phyloP scores from a whole-genome alignment of 495 filamentous ascomycete genomes.

The Pseudevernia furfuracea region DNA sequence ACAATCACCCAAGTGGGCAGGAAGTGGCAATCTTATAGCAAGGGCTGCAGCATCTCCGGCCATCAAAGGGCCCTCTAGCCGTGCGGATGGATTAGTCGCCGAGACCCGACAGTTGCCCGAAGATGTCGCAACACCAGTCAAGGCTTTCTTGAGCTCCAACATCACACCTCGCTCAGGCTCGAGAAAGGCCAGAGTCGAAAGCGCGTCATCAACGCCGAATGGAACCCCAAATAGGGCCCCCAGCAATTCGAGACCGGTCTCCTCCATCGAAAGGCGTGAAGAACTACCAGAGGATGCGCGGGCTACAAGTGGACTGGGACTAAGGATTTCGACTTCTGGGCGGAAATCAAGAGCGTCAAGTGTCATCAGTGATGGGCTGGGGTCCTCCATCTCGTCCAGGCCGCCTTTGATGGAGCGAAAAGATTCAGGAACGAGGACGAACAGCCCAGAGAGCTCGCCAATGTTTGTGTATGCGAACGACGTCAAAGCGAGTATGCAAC shows the following conservation, averaged over 20 bases:
- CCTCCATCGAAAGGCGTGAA: conserved; percentile 29
- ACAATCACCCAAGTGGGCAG: conserved; percentile 13
- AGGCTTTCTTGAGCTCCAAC: conserved; percentile 53
- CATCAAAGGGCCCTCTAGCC: conserved; percentile 32
- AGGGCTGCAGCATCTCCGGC: conserved; percentile 39
- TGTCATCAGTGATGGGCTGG: conserved; percentile 14
- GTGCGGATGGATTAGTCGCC: conserved; percentile 31
- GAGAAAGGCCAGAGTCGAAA: conserved; percentile 59
- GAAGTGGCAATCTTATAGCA: conserved; percentile 24
- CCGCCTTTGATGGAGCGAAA: conserved; percentile 4
- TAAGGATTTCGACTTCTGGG: conserved; percentile 5
- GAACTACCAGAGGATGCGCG: conserved; percentile 18
- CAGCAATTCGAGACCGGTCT: conserved; percentile 31
- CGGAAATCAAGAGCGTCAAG: conserved; percentile 16
- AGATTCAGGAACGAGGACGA: conserved; percentile 4
- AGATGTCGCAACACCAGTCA: conserved; percentile 43
- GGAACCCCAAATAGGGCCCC: conserved; percentile 44
- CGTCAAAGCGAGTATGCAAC: conserved; percentile 40
- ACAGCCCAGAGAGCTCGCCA: conserved; percentile 41
- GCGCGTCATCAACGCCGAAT: conserved; percentile 51
- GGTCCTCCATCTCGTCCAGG: conserved; percentile 13
- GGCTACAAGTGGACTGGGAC: conserved; percentile 11
- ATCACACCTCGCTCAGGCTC: conserved; percentile 66
- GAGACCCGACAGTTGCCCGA: conserved; percentile 29
- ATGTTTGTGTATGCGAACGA: conserved; percentile 76